phyloP scores from a whole-genome alignment of 345 rosid species.

The Clarkia xantiana region DNA sequence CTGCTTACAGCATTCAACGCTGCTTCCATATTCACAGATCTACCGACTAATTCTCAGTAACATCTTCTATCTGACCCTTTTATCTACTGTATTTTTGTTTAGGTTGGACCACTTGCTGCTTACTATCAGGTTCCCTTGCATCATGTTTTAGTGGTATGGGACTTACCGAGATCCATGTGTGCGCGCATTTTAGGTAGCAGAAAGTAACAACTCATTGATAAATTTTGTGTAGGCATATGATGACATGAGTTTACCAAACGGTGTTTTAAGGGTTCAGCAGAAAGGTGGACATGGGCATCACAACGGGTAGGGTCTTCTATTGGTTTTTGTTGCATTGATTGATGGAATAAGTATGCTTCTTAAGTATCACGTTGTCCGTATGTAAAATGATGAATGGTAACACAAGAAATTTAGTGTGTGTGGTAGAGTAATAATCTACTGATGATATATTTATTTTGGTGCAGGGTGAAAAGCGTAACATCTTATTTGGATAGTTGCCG shows the following conservation, averaged over 20 bases:
- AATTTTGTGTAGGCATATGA: slow-evolving; percentile 47
- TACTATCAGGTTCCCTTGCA: slow-evolving; percentile 81
- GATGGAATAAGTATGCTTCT: too few relatives aligned
- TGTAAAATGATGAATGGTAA: too few relatives aligned
- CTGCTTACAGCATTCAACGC: too few relatives aligned
- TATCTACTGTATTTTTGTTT: slow-evolving; percentile 5
- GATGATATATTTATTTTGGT: slow-evolving; percentile 11
- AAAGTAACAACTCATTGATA: not conserved
- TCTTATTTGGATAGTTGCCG: slow-evolving; percentile 61
- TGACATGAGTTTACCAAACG: slow-evolving; percentile 90
- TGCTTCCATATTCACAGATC: too few relatives aligned
- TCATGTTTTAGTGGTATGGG: slow-evolving; percentile 60
- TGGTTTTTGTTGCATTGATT: too few relatives aligned
- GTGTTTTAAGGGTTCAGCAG: slow-evolving; percentile 67
- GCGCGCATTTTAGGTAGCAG: not conserved
- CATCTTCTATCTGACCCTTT: slow-evolving; percentile 5
- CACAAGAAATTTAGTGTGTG: too few relatives aligned
- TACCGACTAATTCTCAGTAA: too few relatives aligned
- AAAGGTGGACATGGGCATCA: slow-evolving; percentile 88
- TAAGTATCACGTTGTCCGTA: too few relatives aligned
- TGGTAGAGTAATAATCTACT: not conserved
- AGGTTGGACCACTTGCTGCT: slow-evolving; percentile 95
- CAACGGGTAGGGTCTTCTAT: slow-evolving; percentile 44
- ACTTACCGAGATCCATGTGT: not conserved
- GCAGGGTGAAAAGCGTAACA: slow-evolving; percentile 70